These are phyloP conservation scores for Pleurotus eryngii DNA, from an alignment of 768 basidiomycete genomes.

Conservation along the genomic window DNA sequence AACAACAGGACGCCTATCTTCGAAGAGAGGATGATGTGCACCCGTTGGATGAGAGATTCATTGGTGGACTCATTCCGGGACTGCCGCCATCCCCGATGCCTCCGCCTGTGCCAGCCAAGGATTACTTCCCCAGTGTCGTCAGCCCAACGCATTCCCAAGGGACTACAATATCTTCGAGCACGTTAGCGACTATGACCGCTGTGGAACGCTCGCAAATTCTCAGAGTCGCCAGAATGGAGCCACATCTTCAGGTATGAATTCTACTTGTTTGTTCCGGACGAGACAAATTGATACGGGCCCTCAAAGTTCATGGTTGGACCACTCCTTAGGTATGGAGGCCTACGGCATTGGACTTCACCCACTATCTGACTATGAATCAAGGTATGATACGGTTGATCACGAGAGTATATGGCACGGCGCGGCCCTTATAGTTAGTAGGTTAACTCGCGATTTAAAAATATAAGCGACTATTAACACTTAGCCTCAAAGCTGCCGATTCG, in stretches of 20 bases:
- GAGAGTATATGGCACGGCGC: constrained; percentile 84
- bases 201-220: constrained; percentile 64
- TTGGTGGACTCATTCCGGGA: constrained; percentile 50
- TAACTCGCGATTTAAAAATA: background rate
- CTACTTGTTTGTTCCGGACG: background rate
- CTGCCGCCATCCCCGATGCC: constrained; percentile 38
- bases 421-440: constrained; percentile 84
- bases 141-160: constrained; percentile 15
- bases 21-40: constrained; percentile 51
- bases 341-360: background rate
- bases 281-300: background rate
- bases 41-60: constrained; percentile 61
- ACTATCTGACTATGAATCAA: constrained; percentile 18
- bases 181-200: constrained; percentile 51
- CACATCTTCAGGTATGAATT: constrained; percentile 59
- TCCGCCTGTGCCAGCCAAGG: constrained; percentile 48
- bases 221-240: constrained; percentile 66
- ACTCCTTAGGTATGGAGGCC: constrained; percentile 47
- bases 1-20: constrained; percentile 44
- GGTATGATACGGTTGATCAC: constrained; percentile 85
- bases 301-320: constrained; percentile 86
- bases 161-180: constrained; percentile 29
- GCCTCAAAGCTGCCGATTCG: constrained; percentile 61
- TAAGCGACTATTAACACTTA: constrained; percentile 1
- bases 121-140: constrained; percentile 26